A percentile compares a stretch with the other conserved stretches of the same genome.
phyloP scores from a whole-genome alignment of 2,329 filamentous ascomycete genomes.

The Aspergillus sp. region DNA sequence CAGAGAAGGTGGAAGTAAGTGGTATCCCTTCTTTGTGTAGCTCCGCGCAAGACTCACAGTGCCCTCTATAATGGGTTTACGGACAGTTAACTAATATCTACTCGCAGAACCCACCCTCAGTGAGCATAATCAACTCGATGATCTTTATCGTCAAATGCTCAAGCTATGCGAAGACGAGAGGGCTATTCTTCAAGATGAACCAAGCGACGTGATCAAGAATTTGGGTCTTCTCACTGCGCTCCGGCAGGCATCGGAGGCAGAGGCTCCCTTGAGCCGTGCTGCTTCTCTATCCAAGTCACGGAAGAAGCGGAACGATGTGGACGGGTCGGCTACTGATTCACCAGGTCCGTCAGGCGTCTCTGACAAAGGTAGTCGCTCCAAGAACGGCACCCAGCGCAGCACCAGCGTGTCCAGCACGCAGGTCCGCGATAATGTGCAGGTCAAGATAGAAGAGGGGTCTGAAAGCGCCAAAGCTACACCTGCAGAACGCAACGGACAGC shows the following conservation, averaged over 20 bases:
- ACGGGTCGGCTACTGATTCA: conserved; percentile 46
- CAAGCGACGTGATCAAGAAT: conserved; percentile 53
- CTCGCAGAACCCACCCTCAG: conserved; percentile 35
- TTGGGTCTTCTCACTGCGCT: conserved; percentile 50
- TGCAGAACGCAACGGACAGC: conserved; percentile 45
- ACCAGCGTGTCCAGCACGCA: conserved; percentile 44
- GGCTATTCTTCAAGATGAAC: conserved; percentile 49
- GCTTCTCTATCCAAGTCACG: conserved; percentile 44
- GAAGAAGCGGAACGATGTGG: conserved; percentile 47
- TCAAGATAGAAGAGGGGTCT: conserved; percentile 45
- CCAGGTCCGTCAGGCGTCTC: conserved; percentile 43
- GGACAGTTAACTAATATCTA: conserved; percentile 13
- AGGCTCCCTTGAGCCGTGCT: conserved; percentile 41
- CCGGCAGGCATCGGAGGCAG: conserved; percentile 49
- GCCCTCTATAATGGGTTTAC: not conserved
- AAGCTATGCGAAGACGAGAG: conserved; percentile 51
- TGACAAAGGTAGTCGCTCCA: conserved; percentile 47
- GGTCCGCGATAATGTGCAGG: conserved; percentile 35
- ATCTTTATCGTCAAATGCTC: conserved; percentile 46
- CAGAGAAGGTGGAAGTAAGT: conserved; percentile 44
- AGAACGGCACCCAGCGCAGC: conserved; percentile 41
- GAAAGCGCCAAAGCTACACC: conserved; percentile 44
- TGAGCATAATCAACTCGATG: conserved; percentile 47
- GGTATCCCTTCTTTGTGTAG: not conserved
- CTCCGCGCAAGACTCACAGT: not conserved